These are phyloP conservation scores for Claviceps sp. DNA, from an alignment of 2,329 filamentous ascomycete genomes.

Conservation along the genomic window DNA sequence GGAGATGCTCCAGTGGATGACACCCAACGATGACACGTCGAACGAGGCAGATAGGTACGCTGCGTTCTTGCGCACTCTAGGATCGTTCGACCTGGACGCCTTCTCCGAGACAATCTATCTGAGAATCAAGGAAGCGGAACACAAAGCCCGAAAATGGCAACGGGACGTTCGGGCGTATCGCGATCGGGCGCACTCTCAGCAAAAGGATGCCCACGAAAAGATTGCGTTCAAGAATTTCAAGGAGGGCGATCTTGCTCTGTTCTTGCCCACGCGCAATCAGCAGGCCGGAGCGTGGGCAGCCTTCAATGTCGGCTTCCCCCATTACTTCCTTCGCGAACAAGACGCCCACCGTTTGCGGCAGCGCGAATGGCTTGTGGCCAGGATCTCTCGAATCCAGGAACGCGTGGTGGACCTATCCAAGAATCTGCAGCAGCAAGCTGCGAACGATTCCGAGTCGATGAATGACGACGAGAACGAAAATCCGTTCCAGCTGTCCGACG, in stretches of 20 bases:
- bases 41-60: constrained; percentile 62
- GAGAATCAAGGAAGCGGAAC: constrained; percentile 84
- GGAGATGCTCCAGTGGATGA: constrained; percentile 71
- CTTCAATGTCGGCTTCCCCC: constrained; percentile 94
- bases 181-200: constrained; percentile 68
- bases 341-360: constrained; percentile 73
- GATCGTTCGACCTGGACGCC: constrained; percentile 68
- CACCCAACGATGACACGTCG: constrained; percentile 44
- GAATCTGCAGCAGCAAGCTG: constrained; percentile 39
- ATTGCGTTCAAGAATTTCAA: constrained; percentile 95
- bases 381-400: constrained; percentile 83
- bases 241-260: constrained; percentile 86
- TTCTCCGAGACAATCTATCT: constrained; percentile 80
- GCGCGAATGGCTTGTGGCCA: constrained; percentile 77
- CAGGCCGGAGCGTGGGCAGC: constrained; percentile 92
- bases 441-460: constrained; percentile 34
- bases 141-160: constrained; percentile 85
- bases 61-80: constrained; percentile 58
- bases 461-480: constrained; percentile 76
- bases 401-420: constrained; percentile 85
- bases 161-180: constrained; percentile 77
- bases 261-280: constrained; percentile 88
- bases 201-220: constrained; percentile 85
- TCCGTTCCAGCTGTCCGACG: constrained; percentile 91
- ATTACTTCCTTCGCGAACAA: constrained; percentile 92